Conservation (phyloP, 2,329 filamentous ascomycete genomes). For the Venturia pyrina region DNA sequence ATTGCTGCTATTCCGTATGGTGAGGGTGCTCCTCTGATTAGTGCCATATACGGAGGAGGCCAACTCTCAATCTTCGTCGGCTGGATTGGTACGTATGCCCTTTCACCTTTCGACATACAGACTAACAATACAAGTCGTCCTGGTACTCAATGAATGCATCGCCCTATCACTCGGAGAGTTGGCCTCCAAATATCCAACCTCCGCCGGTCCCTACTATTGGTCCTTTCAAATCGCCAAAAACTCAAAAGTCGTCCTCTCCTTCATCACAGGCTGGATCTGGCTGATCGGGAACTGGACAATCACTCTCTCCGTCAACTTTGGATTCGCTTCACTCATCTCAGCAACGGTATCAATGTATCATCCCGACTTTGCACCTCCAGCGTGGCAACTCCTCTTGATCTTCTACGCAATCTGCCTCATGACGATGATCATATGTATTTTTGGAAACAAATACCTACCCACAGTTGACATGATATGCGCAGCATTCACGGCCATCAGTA, state of each 20-base stretch:
- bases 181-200: constrained; percentile 59
- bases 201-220: constrained; percentile 62
- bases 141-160: constrained; percentile 32
- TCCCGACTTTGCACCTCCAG: constrained; percentile 18
- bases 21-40: constrained; percentile 10
- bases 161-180: constrained; percentile 60
- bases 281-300: constrained; percentile 67
- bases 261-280: constrained; percentile 62
- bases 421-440: constrained; percentile 54
- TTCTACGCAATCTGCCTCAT: constrained; percentile 59
- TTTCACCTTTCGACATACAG: not conserved
- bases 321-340: constrained; percentile 46
- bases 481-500: constrained; percentile 58
- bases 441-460: constrained; percentile 59
- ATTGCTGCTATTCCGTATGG: constrained; percentile 67
- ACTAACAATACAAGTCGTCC: not conserved
- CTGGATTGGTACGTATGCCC: constrained; percentile 4
- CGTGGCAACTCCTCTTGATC: constrained; percentile 60
- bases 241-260: constrained; percentile 43
- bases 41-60: constrained; percentile 10
- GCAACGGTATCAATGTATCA: constrained; percentile 48
- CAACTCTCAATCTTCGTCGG: constrained; percentile 10
- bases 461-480: constrained; percentile 40
- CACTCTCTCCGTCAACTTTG: constrained; percentile 56
- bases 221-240: constrained; percentile 31